These are phyloP conservation scores for Hymenoscyphus linearis DNA, from an alignment of 2,329 filamentous ascomycete genomes.

Conservation along the genomic window DNA sequence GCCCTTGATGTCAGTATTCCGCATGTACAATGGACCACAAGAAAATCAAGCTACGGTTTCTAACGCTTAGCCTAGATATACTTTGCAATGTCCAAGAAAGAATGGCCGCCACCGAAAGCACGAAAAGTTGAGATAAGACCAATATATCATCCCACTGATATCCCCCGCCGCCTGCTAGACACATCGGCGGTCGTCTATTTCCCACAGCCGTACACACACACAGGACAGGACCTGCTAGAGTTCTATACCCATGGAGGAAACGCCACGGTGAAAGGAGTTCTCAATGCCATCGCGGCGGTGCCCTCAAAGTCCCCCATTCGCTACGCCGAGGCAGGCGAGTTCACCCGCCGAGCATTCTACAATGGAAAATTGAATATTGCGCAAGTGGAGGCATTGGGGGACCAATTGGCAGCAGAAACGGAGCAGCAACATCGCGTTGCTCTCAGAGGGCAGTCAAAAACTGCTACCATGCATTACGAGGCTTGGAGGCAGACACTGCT, in stretches of 20 bases:
- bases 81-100: constrained; percentile 48
- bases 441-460: constrained; percentile 68
- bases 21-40: background rate
- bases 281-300: constrained; percentile 66
- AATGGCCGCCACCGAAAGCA: constrained; percentile 49
- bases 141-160: constrained; percentile 55
- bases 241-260: constrained; percentile 90
- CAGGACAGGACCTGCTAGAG: constrained; percentile 88
- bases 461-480: constrained; percentile 73
- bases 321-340: constrained; percentile 92
- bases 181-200: constrained; percentile 63
- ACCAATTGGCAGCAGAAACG: constrained; percentile 65
- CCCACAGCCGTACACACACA: constrained; percentile 73
- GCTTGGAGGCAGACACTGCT: constrained; percentile 72
- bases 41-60: background rate
- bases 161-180: constrained; percentile 50
- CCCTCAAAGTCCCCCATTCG: constrained; percentile 46
- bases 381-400: constrained; percentile 67
- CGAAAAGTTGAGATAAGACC: constrained; percentile 68
- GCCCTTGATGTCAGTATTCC: constrained; percentile 49
- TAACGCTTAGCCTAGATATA: constrained; percentile 49
- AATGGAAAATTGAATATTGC: constrained; percentile 81
- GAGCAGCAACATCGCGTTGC: constrained; percentile 89
- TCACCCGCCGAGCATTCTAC: constrained; percentile 86
- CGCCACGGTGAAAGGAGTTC: constrained; percentile 81